These are phyloP conservation scores for Tricholoma bakamatsutake DNA, from an alignment of 768 basidiomycete species.

Conservation along the genomic window DNA sequence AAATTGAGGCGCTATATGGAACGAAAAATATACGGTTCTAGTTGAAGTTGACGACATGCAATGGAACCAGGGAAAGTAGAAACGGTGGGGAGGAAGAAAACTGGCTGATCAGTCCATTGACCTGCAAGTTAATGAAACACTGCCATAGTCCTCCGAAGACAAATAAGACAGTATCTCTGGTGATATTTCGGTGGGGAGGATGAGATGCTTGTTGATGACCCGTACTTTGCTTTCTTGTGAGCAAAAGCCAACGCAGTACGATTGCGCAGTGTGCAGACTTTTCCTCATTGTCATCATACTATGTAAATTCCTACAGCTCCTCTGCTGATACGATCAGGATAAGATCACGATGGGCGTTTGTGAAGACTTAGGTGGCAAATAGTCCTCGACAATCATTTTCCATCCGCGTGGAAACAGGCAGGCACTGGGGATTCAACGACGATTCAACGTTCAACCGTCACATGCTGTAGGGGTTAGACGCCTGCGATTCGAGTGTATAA, in stretches of 20 bases:
- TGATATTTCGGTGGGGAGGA: conserved; percentile 19
- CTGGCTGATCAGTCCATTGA: conserved; percentile 12
- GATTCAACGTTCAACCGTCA: too few species aligned
- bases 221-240: background rate
- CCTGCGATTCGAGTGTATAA: too few species aligned
- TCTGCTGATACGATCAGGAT: too few species aligned
- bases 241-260: background rate
- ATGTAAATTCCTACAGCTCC: background rate
- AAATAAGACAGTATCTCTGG: conserved; percentile 10
- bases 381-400: too few species aligned
- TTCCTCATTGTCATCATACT: background rate
- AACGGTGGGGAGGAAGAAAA: conserved; percentile 9
- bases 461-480: too few species aligned
- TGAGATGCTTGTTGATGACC: background rate
- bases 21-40: conserved; percentile 10
- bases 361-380: too few species aligned
- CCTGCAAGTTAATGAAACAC: conserved; percentile 11
- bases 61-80: conserved; percentile 17
- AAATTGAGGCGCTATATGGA: conserved; percentile 11
- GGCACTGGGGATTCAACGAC: too few species aligned
- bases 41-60: conserved; percentile 13
- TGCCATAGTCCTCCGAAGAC: conserved; percentile 1
- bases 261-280: background rate
- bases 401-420: too few species aligned
- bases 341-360: too few species aligned